Base-by-base conservation (phyloP, 2,329 filamentous ascomycete genomes). In the Xylariaceae sp. region DNA sequence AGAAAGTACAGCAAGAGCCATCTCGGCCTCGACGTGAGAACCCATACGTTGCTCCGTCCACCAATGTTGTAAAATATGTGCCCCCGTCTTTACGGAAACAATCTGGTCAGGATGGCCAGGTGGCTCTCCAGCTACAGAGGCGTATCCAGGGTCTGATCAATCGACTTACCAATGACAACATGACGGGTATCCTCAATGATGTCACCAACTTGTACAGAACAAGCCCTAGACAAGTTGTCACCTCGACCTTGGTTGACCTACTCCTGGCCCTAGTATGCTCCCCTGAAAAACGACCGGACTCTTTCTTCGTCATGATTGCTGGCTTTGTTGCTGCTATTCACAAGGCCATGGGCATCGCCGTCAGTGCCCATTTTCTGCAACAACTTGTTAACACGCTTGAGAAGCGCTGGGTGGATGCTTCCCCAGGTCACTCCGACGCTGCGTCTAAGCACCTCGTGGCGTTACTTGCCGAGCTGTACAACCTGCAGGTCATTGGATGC, bases 131-230 rank as follows among this genome's bases (percentile, higher is more conserved):
- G 38, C 74, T 99, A 45, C 84, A 85, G 53, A 84, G 90, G 56
- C 90, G 95, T 64, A 78, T 90, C 0, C 91, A 97, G 67, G 93
- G 94, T 65, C 79, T 94, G 16, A 80, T 99, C 66, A 99, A 99
- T 70, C 87, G 93, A 66, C 78, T 99, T 31, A 97, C 94, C 0
- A 93, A 97, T 66, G 85, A 90, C 36, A 97, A 94, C 62, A 77
- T 99, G 57, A 71, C 96, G 6, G 88, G 89, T 2, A 96, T 97
- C 48, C 74, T 97, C 3, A 81, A 82, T 41, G 88, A 95, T 16
- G 79, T 96, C 31, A 90, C 96, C 65, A 84, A 86, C 55, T 75
- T 97, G 1, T 99, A 97, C 67, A 82, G 86, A 49, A 84, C 86
- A 40, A 84, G 96, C 60, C 86, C 94, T 1, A 84, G 94, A n/a